Base-by-base conservation (phyloP, 257 asterid genomes). In the Rehmannia glutinosa region DNA sequence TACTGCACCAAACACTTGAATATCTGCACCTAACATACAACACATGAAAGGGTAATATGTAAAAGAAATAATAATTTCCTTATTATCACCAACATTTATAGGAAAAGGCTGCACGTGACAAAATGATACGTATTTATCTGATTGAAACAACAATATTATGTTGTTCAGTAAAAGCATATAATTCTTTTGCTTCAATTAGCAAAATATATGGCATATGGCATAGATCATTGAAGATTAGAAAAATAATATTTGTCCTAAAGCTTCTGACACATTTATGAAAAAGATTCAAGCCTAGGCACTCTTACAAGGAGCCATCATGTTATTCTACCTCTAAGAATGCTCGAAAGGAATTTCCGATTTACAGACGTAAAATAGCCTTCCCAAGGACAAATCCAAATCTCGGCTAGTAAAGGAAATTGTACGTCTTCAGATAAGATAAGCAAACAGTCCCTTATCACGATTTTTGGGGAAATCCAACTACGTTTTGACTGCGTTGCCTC, bases 271-370 rank as follows among this genome's bases (percentile, higher is more conserved):
- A 25, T 43, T 30, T 35, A 53, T 41, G 11, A 52, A 69, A 62
- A 69, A 15, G 24, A 52, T 50, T 9, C 28, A 55, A 24, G 27
- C 46, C 17, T 9, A 51, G 15, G 27, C 9, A 38, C 25, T 42
- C 53, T 49, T 49, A 75, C 62, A 47, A 66, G 8, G 17, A 57
- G 27, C 23, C 33, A 7, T 9, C 75, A 61, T 35, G 71, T 68
- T 45, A 21, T 30, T 16, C 56, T 19, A 54, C 25, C 27, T 71
- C 39, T 27, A 43, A 13, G 10, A 52, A 33, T 1, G 10, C 54
- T 62, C 46, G 19, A 20, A 46, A 32, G n/a, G 25, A 67, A 71
- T 41, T 4, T 38, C 9, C 54, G 3, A 62, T 24, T 55, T 56
- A 63, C 39, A 11, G 68, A 17, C 24, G 33, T 9, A 17, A 42